These are phyloP conservation scores for Viola pubescens DNA, from an alignment of 441 rosid genomes.

Conservation along the genomic window DNA sequence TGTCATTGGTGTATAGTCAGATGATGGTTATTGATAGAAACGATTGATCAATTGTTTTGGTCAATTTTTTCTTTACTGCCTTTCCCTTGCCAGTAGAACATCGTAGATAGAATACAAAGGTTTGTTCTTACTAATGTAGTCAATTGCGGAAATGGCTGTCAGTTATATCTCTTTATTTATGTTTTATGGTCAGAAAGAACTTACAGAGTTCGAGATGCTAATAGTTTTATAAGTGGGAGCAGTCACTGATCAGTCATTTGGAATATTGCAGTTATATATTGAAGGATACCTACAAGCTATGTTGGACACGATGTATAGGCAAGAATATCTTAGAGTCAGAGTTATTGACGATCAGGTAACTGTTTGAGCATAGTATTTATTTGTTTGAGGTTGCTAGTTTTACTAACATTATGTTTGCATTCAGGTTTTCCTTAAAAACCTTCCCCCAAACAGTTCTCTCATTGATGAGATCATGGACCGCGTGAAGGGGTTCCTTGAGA, in stretches of 20 bases:
- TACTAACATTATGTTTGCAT: constrained; percentile 7
- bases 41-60: constrained; percentile 5
- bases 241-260: constrained; percentile 14
- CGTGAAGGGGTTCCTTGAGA: constrained; percentile 80
- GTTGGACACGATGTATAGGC: constrained; percentile 81
- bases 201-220: neutral
- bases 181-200: neutral
- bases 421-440: constrained; percentile 79
- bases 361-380: constrained; percentile 1
- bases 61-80: neutral
- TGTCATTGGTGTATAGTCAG: neutral
- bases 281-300: constrained; percentile 98
- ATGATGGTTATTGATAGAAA: neutral
- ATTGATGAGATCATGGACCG: constrained; percentile 85
- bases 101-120: neutral
- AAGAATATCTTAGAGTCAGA: constrained; percentile 91
- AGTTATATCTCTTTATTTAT: neutral
- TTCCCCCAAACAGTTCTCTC: constrained; percentile 84
- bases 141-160: neutral
- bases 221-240: constrained; percentile 4
- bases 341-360: constrained; percentile 87
- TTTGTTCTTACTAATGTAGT: neutral
- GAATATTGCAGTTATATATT: constrained; percentile 62
- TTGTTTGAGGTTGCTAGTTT: neutral
- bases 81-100: neutral